Base-by-base conservation (phyloP, 106 monocot genomes). In the Allium sativum region DNA sequence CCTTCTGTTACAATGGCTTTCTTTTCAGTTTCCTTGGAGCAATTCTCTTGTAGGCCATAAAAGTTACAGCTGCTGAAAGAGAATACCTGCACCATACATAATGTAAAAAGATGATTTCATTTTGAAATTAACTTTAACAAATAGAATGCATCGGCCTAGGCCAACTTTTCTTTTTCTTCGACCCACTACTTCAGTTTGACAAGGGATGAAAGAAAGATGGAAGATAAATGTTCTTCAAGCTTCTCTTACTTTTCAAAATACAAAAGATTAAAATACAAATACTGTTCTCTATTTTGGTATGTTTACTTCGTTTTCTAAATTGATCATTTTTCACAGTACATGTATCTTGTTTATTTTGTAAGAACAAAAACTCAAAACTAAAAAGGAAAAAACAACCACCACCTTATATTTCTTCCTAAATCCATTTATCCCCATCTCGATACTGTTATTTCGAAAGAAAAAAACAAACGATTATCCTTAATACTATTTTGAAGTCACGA, bases 1-100 rank as follows among this genome's bases (percentile, higher is more conserved):
- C 5, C 31, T 56, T 56, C 7, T 56, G 56, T 56, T 56, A 56
- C 56, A 56, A 21, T 31, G 11, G 21, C 54, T 80, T 80, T 72
- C 74, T 72, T 11, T 53, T 64, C n/a, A 65, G 48, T 62, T 78
- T 89, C 58, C 72, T 89, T 65, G 78, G 73, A 42, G 62, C 86
- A 48, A 94, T 79, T 70, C 83, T 75, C 78, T 77, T 83, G 21
- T 76, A 42, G 45, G 93, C 93, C 93, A 94, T 86, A 47, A 60
- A 94, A 44, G 83, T 89, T 42, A 89, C 93, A 53, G 89, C 89
- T 59, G 80, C 83, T 51, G 93, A 93, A 1, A 89, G 76, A 42
- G 93, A 72, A 70, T 93, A 93, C 93, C 93, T 89, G 64, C 65
- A 69, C 45, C 56, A 3, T 50, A 18, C 42, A 46, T 11, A 53